A percentile compares a stretch with the other conserved stretches of the same genome.
phyloP scores from a whole-genome alignment of 495 filamentous ascomycete species.

The Aspergillus saccharolyticus region DNA sequence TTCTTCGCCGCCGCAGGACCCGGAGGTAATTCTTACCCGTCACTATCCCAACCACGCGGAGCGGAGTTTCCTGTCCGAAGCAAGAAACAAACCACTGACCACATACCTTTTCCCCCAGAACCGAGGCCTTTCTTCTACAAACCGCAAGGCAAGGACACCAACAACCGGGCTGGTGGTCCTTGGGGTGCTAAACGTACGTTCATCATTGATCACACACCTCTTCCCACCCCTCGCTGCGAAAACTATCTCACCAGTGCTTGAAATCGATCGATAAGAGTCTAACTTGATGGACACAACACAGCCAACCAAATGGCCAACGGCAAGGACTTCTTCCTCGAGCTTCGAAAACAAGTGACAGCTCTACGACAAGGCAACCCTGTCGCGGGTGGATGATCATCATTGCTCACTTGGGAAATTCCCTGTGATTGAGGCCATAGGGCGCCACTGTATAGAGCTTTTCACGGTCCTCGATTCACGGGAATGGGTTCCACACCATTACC shows the following conservation, averaged over 20 bases:
- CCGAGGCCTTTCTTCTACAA: constrained; percentile 37
- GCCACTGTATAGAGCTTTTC: neutral
- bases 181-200: constrained; percentile 49
- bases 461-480: no score
- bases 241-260: no score
- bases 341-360: constrained; percentile 45
- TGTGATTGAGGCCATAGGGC: neutral
- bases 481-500: no score
- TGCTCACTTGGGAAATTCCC: neutral
- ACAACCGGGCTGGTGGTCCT: constrained; percentile 36
- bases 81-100: constrained; percentile 7
- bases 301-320: constrained; percentile 51
- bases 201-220: no score
- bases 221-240: no score
- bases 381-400: constrained; percentile 36
- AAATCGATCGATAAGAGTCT: no score
- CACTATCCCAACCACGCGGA: no score
- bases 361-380: constrained; percentile 38
- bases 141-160: constrained; percentile 34
- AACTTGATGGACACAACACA: constrained; percentile 19
- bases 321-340: constrained; percentile 51
- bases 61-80: neutral
- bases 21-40: constrained; percentile 20
- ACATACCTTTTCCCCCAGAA: constrained; percentile 19
- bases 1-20: constrained; percentile 19